phyloP scores from a whole-genome alignment of 2,329 filamentous ascomycete species.

The Colletotrichum trifolii region DNA sequence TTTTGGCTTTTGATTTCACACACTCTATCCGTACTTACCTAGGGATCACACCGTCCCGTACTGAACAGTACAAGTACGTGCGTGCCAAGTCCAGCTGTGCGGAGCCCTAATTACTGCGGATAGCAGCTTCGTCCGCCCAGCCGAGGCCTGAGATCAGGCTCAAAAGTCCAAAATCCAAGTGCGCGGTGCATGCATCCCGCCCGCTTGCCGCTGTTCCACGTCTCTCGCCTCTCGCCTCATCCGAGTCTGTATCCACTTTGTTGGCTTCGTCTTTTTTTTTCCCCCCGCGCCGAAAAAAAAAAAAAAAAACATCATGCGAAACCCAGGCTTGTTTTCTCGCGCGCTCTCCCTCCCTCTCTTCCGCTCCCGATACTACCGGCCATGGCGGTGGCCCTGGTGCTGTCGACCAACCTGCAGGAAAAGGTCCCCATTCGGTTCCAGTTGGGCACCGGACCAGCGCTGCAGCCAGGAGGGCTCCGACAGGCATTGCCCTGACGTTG shows the following conservation, averaged over 20 bases:
- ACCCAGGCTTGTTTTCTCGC: too few species aligned
- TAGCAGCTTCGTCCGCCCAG: not conserved
- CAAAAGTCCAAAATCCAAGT: not conserved
- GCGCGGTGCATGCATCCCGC: constrained; percentile 32
- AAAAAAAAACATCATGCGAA: not conserved
- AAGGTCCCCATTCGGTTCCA: not conserved
- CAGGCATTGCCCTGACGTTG: constrained; percentile 22
- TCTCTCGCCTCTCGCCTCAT: constrained; percentile 34
- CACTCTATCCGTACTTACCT: not conserved
- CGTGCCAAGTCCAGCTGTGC: too few species aligned
- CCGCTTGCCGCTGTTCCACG: constrained; percentile 21
- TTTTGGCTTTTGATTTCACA: not conserved
- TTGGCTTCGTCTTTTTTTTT: too few species aligned
- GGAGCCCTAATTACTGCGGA: not conserved
- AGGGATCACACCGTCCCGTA: too few species aligned
- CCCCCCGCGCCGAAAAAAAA: not conserved
- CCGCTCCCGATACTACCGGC: too few species aligned
- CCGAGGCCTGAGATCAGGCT: too few species aligned
- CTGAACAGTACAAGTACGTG: too few species aligned
- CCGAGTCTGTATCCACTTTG: constrained; percentile 12
- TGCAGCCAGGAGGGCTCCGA: constrained; percentile 30
- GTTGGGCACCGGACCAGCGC: constrained; percentile 5
- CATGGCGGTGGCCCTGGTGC: constrained; percentile 15
- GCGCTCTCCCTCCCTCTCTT: too few species aligned
- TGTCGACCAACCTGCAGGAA: constrained; percentile 14